Percentiles rank a stretch among this genome's conserved stretches.
phyloP scores from a whole-genome alignment of 2,329 filamentous ascomycete genomes.

The Metarhizium rileyi region DNA sequence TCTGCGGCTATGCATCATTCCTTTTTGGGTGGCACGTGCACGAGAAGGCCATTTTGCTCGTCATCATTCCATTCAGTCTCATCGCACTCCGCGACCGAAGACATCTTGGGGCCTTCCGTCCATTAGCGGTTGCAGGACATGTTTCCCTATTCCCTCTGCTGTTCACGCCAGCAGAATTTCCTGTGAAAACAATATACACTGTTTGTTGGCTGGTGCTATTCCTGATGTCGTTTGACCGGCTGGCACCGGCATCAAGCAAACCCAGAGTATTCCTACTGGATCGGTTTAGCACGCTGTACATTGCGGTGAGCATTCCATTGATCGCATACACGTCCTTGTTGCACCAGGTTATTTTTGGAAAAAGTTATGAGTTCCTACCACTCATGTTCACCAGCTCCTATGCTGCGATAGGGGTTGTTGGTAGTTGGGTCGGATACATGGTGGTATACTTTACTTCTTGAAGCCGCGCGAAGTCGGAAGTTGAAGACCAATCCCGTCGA shows the following conservation, averaged over 20 bases:
- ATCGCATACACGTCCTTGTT: conserved; percentile 81
- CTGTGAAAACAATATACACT: conserved; percentile 88
- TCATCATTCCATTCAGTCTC: conserved; percentile 91
- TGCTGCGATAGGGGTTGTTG: conserved; percentile 85
- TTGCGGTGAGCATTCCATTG: conserved; percentile 78
- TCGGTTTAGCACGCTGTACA: conserved; percentile 82
- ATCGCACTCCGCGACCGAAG: conserved; percentile 83
- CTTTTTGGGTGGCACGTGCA: conserved; percentile 98
- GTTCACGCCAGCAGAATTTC: conserved; percentile 87
- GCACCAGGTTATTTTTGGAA: conserved; percentile 76
- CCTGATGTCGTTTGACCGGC: conserved; percentile 73
- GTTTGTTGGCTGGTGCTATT: conserved; percentile 85
- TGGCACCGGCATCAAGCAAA: conserved; percentile 73
- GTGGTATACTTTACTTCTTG: conserved; percentile 73
- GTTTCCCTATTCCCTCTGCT: conserved; percentile 91
- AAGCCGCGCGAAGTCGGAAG: conserved; percentile 4
- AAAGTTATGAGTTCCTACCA: conserved; percentile 78
- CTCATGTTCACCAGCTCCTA: conserved; percentile 97
- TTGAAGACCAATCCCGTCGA: background rate
- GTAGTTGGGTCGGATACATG: conserved; percentile 90
- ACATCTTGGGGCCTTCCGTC: conserved; percentile 84
- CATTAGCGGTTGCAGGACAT: conserved; percentile 84
- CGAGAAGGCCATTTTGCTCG: conserved; percentile 89
- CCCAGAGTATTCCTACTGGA: conserved; percentile 85
- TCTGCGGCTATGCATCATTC: conserved; percentile 94